Conservation (phyloP, 306 rosid genomes). For the Prunus davidiana region DNA sequence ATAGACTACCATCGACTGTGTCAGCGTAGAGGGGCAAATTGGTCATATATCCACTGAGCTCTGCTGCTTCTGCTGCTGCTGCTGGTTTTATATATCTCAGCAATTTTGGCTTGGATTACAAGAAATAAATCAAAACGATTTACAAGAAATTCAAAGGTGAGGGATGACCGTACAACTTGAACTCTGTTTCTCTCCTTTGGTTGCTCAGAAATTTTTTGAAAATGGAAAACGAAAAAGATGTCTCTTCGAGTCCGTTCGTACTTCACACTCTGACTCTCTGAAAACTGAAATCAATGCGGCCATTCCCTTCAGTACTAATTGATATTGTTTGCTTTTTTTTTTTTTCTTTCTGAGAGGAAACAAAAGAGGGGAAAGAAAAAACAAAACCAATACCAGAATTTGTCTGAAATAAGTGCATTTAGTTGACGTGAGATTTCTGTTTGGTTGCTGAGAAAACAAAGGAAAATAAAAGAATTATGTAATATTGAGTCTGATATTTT, state of each 20-base stretch:
- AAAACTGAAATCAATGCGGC: too few relatives aligned
- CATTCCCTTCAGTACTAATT: too few relatives aligned
- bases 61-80: too few relatives aligned
- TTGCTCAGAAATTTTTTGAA: neutral
- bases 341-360: too few relatives aligned
- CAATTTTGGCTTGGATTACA: conserved; percentile 1
- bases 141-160: neutral
- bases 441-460: neutral
- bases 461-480: neutral
- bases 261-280: too few relatives aligned
- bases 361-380: too few relatives aligned
- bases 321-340: too few relatives aligned
- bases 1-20: too few relatives aligned
- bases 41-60: neutral
- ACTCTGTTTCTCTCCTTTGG: neutral
- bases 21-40: neutral
- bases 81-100: neutral
- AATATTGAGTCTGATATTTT: neutral
- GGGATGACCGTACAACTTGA: neutral
- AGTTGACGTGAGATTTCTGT: neutral
- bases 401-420: neutral
- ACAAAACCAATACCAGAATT: neutral
- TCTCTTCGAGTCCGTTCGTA: neutral
- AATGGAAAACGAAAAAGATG: neutral
- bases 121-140: neutral